Base-by-base conservation (phyloP, 2,329 filamentous ascomycete species). In the Exophiala sp. region DNA sequence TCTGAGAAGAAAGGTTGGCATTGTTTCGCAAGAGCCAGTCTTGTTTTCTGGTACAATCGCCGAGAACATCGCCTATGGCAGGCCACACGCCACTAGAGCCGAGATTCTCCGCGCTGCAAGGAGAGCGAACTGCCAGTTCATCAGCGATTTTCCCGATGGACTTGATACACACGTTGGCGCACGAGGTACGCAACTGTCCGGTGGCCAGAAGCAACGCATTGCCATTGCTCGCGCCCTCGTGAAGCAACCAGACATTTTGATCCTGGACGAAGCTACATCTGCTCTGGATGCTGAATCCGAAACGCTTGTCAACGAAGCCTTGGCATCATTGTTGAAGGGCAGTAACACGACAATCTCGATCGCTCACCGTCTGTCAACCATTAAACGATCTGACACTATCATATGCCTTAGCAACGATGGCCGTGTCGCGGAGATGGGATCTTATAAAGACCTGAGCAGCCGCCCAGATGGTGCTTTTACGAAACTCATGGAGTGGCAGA, bases 401-500 rank as follows among this genome's bases (percentile, higher is more conserved):
- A 94, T 99, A 63, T 92, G 96, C 29, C 85, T 99, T 36, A 87
- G 87, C 56, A 84, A 80, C 52, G 87, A 96, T 65, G 95, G 94
- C 59, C 86, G 82, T 54, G 92, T 99, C 3, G 94, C 92, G 2
- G 92, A 99, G 70, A 88, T 88, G 60, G 94, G 94, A 52, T 87
- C 86, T 54, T 99, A 95, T 69, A 74, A 79, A 20, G 82, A 90
- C 60, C 80, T 99, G 18, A 88, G 86, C 48, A 77, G 81, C 4
- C 83, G 89, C 55, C 80, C 82, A 12, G 76, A 87, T 8, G 95
- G 92, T 48, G 90, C 91, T 1, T 99, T 99, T 68, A 92, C 86
- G 64, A 94, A 88, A 73, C 78, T 99, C 49, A 99, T 99, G 94
- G 92, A 97, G 72, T 97, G 91, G 91, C 94, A 99, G 74, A 88